Percentiles rank a stretch among this genome's conserved stretches.
These are phyloP conservation scores for Zychaea mexicana DNA, from an alignment of 371 early-diverging fungal species.

Conservation along the genomic window DNA sequence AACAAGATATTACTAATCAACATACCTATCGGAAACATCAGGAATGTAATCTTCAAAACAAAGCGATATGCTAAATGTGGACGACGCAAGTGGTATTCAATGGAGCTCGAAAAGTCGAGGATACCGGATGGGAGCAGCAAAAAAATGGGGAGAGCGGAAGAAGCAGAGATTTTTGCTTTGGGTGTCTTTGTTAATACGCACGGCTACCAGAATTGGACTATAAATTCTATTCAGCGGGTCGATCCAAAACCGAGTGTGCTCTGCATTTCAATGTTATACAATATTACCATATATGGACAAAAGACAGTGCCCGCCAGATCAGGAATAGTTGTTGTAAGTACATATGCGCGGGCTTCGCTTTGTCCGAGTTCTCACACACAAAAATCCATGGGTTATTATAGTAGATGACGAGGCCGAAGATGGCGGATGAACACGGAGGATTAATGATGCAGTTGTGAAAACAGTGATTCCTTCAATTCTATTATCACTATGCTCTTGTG, in stretches of 20 bases:
- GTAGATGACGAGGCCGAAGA: not conserved
- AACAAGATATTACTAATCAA: too few species aligned
- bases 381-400: not conserved
- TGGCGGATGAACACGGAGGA: not conserved
- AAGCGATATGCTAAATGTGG: not conserved
- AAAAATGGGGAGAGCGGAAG: too few species aligned
- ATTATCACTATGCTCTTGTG: not conserved
- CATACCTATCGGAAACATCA: not conserved
- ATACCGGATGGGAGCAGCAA: too few species aligned
- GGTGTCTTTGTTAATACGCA: not conserved
- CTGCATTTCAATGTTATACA: not conserved
- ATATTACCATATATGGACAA: not conserved
- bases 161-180: too few species aligned
- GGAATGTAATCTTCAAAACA: not conserved
- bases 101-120: too few species aligned
- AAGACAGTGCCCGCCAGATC: not conserved
- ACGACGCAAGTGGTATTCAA: too few species aligned
- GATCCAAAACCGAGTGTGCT: not conserved
- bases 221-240: not conserved
- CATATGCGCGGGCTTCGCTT: not conserved
- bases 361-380: not conserved
- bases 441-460: not conserved
- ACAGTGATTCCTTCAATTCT: not conserved
- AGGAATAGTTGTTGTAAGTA: not conserved
- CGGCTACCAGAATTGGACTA: not conserved